Conservation (phyloP, 2,329 filamentous ascomycete genomes). For the Camillea tinctor region DNA sequence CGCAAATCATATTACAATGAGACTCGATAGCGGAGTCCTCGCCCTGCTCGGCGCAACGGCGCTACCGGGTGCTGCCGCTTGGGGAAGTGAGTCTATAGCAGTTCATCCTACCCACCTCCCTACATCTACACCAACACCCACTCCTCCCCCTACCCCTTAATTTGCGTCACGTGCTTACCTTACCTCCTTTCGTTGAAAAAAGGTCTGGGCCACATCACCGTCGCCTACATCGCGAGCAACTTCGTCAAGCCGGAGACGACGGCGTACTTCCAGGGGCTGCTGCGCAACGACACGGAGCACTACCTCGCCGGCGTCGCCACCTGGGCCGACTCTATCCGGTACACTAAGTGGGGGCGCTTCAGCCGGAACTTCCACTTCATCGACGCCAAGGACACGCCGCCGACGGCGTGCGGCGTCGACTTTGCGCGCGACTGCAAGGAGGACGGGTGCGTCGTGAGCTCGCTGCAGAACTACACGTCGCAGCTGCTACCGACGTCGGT, state of each 20-base stretch:
- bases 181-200: neutral
- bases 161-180: constrained; percentile 8
- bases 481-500: constrained; percentile 40
- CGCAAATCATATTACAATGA: constrained; percentile 28
- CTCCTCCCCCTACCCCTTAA: too few species aligned
- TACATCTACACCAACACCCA: too few species aligned
- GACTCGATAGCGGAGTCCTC: constrained; percentile 23
- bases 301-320: constrained; percentile 64
- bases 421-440: constrained; percentile 62
- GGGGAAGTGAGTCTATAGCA: constrained; percentile 40
- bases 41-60: constrained; percentile 28
- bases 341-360: constrained; percentile 62
- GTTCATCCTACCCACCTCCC: neutral
- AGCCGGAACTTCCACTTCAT: constrained; percentile 67
- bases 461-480: constrained; percentile 60
- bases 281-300: constrained; percentile 52
- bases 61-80: constrained; percentile 37
- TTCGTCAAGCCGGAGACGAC: constrained; percentile 58
- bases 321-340: constrained; percentile 67
- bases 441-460: constrained; percentile 61
- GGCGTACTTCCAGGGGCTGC: constrained; percentile 55
- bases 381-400: constrained; percentile 64
- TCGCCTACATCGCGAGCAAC: constrained; percentile 61
- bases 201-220: constrained; percentile 65
- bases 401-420: constrained; percentile 56